Base-by-base conservation (phyloP, 208 protist genomes). In the Leishmania major region DNA sequence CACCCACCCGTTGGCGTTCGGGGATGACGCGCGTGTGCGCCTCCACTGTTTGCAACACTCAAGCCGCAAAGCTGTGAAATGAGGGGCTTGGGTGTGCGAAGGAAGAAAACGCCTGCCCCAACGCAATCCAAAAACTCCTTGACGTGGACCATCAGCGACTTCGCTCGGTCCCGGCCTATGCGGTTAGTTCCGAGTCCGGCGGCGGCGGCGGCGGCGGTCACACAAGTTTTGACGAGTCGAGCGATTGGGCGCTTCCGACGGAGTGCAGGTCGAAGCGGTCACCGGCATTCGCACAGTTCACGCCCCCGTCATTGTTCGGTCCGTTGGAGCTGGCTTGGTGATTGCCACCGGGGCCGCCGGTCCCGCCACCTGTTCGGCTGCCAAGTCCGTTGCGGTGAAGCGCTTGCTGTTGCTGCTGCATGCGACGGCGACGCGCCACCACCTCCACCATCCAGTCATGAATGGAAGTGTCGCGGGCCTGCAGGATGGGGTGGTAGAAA, bases 401-500 rank as follows among this genome's bases (percentile, higher is more conserved):
- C 3, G 83, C 69, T 79, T 79, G 76, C 45, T 86, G 80, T 66
- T 86, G 82, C 53, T 84, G 69, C 43, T 85, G 66, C 37, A 71
- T 75, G 73, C 77, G 84, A 55, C 80, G 78, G 8, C 82, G 87
- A 71, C 77, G 88, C 80, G 80, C 78, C 59, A 83, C 83, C 28
- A 86, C 83, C 70, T 81, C 75, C 51, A 87, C 70, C 47, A 95
- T 83, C 91, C 93, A 96, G 11, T 66, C 35, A 43, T 88, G 76
- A 79, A 95, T 78, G 10, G 89, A 84, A 22, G 60, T 79, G 74
- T 91, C 87, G 15, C 90, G 70, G 28, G 81, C 79, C 69, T 87
- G 82, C 67, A 93, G 84, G 77, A 91, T 86, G 13, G 88, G 81
- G 59, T 96, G 88, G 43, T 90, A 55, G 25, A 95, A 90, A 35